Percentiles rank a stretch among this genome's conserved stretches.
These are phyloP conservation scores for Hypholoma fasciculare DNA, from an alignment of 768 basidiomycete species.

Conservation along the genomic window DNA sequence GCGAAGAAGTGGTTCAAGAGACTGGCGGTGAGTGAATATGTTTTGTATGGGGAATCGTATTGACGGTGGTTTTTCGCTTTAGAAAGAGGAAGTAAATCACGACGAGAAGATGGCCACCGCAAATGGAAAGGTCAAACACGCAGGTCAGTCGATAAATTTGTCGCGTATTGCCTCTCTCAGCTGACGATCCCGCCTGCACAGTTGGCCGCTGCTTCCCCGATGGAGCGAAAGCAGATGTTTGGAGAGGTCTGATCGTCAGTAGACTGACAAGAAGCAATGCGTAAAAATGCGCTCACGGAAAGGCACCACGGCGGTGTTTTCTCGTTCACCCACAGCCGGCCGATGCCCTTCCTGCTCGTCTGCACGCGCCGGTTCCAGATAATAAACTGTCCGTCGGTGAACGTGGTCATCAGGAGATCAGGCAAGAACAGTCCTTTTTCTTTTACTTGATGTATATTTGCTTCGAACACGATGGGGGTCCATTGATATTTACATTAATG, in stretches of 20 bases:
- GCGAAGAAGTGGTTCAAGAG: conserved; percentile 89
- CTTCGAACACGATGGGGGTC: too few species aligned
- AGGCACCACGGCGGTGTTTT: conserved; percentile 96
- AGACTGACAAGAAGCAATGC: background rate
- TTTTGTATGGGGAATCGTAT: background rate
- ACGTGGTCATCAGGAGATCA: conserved; percentile 85
- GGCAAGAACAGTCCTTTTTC: conserved; percentile 41
- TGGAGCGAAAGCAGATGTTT: conserved; percentile 99
- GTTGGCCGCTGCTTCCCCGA: conserved; percentile 59
- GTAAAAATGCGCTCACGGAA: conserved; percentile 59
- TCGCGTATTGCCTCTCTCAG: background rate
- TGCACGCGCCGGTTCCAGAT: conserved; percentile 86
- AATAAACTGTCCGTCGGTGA: conserved; percentile 89
- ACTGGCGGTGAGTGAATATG: conserved; percentile 54
- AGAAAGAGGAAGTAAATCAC: conserved; percentile 83
- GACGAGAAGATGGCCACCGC: conserved; percentile 68
- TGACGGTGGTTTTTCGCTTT: background rate
- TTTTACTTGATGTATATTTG: too few species aligned
- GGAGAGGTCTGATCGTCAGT: conserved; percentile 58
- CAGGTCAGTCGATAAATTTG: conserved; percentile 40
- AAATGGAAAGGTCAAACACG: conserved; percentile 76
- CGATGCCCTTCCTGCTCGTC: conserved; percentile 67
- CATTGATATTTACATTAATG: too few species aligned
- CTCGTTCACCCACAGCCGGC: conserved; percentile 85
- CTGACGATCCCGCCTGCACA: too few species aligned